phyloP scores from a whole-genome alignment of 169 alveolate species.

The Fabrea salina region DNA sequence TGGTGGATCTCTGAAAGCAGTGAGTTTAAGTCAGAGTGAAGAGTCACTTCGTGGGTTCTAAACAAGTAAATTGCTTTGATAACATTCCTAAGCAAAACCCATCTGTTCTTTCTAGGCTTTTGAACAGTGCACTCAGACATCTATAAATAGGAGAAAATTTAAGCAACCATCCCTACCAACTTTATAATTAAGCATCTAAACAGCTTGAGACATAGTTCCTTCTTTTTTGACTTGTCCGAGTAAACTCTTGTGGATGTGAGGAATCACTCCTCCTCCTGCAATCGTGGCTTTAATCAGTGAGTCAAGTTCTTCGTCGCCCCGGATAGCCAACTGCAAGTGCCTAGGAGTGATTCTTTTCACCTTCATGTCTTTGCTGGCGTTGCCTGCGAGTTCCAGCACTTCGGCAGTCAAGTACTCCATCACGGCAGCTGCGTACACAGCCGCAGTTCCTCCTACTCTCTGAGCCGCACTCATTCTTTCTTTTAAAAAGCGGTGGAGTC shows the following conservation, averaged over 20 bases:
- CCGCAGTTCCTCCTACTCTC: slow-evolving; percentile 74
- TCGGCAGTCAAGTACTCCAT: slow-evolving; percentile 69
- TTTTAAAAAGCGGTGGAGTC: slow-evolving; percentile 66
- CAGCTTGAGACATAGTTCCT: no score
- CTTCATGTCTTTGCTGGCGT: slow-evolving; percentile 65
- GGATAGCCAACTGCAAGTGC: slow-evolving; percentile 82
- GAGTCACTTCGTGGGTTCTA: slow-evolving; percentile 1
- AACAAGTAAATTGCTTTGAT: slow-evolving; percentile 3
- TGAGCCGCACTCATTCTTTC: slow-evolving; percentile 31
- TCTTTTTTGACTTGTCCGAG: no score
- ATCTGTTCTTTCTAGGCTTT: no score
- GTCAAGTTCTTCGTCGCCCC: slow-evolving; percentile 89
- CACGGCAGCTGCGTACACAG: slow-evolving; percentile 65
- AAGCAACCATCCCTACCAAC: no score
- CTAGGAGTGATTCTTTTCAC: slow-evolving; percentile 87
- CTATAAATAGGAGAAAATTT: no score
- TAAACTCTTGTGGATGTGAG: slow-evolving; percentile 84
- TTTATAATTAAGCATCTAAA: no score
- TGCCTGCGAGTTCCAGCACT: slow-evolving; percentile 64
- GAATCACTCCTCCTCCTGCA: slow-evolving; percentile 91
- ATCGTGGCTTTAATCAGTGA: slow-evolving; percentile 83
- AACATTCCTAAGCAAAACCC: slow-evolving; percentile 27
- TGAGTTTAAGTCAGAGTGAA: neutral
- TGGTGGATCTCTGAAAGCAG: neutral
- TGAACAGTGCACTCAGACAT: no score